These are phyloP conservation scores for Copromyces sp. DNA, from an alignment of 495 filamentous ascomycete species.

Conservation along the genomic window DNA sequence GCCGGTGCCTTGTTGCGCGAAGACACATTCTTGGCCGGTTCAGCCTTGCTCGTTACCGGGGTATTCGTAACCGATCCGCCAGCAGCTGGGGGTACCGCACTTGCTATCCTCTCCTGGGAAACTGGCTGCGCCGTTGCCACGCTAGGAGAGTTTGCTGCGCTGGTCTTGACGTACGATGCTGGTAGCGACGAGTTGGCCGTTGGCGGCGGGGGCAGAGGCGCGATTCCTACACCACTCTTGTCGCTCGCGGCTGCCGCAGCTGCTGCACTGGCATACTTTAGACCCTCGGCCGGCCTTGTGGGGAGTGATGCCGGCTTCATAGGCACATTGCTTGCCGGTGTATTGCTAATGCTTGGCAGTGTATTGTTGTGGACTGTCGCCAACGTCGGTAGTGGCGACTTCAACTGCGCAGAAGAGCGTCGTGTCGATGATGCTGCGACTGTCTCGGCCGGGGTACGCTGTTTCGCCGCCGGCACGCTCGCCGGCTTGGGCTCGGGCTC, in stretches of 20 bases:
- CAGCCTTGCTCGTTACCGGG: constrained; percentile 11
- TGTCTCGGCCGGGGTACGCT: constrained; percentile 42
- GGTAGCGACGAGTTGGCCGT: constrained; percentile 41
- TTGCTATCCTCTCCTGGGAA: constrained; percentile 25
- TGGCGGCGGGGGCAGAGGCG: constrained; percentile 84
- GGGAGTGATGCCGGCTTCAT: constrained; percentile 94
- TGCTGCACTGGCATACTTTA: constrained; percentile 95
- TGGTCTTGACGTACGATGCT: constrained; percentile 28
- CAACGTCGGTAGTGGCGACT: constrained; percentile 81
- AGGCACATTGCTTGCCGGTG: constrained; percentile 33
- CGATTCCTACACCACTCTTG: constrained; percentile 90
- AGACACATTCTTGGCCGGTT: constrained; percentile 8
- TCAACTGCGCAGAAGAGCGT: constrained; percentile 82
- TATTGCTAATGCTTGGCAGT: constrained; percentile 51
- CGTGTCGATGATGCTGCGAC: constrained; percentile 44
- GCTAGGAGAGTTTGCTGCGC: constrained; percentile 35
- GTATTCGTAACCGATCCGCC: constrained; percentile 10
- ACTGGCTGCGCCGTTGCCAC: constrained; percentile 30
- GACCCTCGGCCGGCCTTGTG: constrained; percentile 69
- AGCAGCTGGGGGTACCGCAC: constrained; percentile 13
- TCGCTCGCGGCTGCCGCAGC: constrained; percentile 91
- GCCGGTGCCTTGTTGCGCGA: constrained; percentile 32
- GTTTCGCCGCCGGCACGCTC: constrained; percentile 35
- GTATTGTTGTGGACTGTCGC: constrained; percentile 68
- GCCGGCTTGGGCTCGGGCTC: constrained; percentile 44